Evolutionary conservation across 495 filamentous ascomycete species (phyloP), one percentile per base, ranked within the genome.

Genomic region (Talaromyces ruber): DNA sequence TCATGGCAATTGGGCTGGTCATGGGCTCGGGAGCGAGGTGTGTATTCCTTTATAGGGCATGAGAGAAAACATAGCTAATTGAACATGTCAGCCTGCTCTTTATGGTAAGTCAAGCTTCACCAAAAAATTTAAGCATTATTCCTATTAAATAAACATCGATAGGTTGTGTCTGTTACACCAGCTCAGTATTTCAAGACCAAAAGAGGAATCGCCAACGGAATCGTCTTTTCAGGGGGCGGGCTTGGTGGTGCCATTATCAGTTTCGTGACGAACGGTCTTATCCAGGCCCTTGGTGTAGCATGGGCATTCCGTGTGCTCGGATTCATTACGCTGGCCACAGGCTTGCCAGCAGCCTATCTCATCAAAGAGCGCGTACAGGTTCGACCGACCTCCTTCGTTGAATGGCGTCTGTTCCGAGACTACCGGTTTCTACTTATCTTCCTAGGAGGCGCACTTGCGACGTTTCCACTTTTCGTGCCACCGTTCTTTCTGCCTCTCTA

Each of bases 391-490:
- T 71, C 73, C 0, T 78, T 83, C 60, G 66, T 86, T 2, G 84
- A 87, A 64, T 81, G 79, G 77, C 65, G 70, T 26, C 69, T 84
- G 16, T 82, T 86, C 63, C 74, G 72, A 16, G 75, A 81, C 61
- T 45, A 74, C 7, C 76, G 74, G 25, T 87, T 86, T 66, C 52
- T 70, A 5, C 70, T 79, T 0, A 70, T 87, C 29, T 86, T 85
- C 63, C 55, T 81, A 5, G 76, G 76, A 3, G 81, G 81, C 2
- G 81, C 79, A 3, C 80, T 86, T n/a, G 84, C 75, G 3, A 85
- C 82, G 21, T 87, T 87, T 65, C 79, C 84, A 0, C 75, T 86
- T 8, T 79, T 85, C 57, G 82, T 87, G 2, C 84, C 84, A 0
- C 80, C 83, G 0, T 85, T 84, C 69, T 86, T 84, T 66, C 67